Evolutionary conservation across 495 filamentous ascomycete genomes (phyloP).

Genomic region (Amphirosellinia nigrospora): DNA sequence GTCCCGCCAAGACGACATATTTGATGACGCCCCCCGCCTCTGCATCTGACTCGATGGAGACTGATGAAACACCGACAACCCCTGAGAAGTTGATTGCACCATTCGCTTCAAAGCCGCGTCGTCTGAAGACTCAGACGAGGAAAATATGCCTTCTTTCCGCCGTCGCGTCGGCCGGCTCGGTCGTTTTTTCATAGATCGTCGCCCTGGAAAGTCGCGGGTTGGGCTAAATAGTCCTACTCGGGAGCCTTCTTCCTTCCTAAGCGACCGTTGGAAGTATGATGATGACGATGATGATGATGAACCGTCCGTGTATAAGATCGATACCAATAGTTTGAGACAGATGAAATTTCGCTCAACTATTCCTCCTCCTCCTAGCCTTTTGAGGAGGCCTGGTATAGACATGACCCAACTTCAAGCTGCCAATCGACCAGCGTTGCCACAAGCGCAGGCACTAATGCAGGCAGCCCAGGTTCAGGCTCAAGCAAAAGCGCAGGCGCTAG

Average conservation of each 20-base stretch:
- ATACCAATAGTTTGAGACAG: conserved; percentile 71
- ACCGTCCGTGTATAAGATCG: conserved; percentile 66
- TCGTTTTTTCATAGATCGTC: conserved; percentile 82
- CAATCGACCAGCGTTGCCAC: conserved; percentile 35
- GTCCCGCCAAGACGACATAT: conserved; percentile 81
- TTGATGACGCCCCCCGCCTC: conserved; percentile 85
- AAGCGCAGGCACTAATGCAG: conserved; percentile 32
- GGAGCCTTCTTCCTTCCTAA: conserved; percentile 58
- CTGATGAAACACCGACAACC: conserved; percentile 52
- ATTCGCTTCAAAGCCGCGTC: conserved; percentile 44
- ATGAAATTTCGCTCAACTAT: conserved; percentile 77
- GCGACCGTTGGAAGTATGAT: conserved; percentile 85
- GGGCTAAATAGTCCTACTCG: conserved; percentile 59
- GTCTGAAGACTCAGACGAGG: conserved; percentile 34
- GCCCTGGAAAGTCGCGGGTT: conserved; percentile 33
- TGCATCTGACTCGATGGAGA: conserved; percentile 64
- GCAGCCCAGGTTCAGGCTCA: conserved; percentile 39
- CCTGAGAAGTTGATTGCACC: conserved; percentile 43
- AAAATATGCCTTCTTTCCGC: conserved; percentile 64
- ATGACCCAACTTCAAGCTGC: conserved; percentile 28
- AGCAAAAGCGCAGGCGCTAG: conserved; percentile 42
- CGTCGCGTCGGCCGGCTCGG: conserved; percentile 77
- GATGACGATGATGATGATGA: conserved; percentile 74
- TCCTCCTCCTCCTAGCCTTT: conserved; percentile 53
- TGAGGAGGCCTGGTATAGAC: conserved; percentile 35